Evolutionary conservation across 345 rosid species (phyloP).

Genomic region (Boechera divaricarpa): DNA sequence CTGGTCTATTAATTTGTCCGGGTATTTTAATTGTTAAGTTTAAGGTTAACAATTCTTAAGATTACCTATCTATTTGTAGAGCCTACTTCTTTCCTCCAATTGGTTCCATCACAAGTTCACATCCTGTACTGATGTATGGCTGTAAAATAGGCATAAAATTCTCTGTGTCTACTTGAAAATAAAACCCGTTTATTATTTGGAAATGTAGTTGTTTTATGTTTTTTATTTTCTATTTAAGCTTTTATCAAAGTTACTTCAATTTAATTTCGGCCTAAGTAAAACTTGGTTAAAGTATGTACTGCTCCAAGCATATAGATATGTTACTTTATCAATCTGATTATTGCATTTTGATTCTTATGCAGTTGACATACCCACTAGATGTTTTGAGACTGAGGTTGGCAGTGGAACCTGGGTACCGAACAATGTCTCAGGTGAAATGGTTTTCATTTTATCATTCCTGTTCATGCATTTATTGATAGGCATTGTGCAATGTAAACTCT

Average conservation of each 20-base stretch:
- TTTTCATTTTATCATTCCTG: constrained; percentile 9
- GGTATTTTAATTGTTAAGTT: not conserved
- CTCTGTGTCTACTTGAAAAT: not conserved
- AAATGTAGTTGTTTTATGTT: not conserved
- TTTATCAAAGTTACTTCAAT: not conserved
- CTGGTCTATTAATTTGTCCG: too few relatives aligned
- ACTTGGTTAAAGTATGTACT: constrained; percentile 6
- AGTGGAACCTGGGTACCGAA: constrained; percentile 84
- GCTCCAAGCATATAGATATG: constrained; percentile 3
- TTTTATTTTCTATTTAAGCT: not conserved
- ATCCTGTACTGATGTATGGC: constrained; percentile 1
- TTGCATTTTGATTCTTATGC: constrained; percentile 31
- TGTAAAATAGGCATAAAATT: not conserved
- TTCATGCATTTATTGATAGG: constrained; percentile 11
- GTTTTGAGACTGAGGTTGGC: constrained; percentile 90
- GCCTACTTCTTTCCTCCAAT: constrained; percentile 3
- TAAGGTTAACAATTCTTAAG: not conserved
- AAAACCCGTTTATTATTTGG: too few relatives aligned
- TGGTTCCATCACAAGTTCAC: not conserved
- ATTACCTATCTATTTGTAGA: not conserved
- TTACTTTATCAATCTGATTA: not conserved
- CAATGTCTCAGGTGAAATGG: constrained; percentile 80
- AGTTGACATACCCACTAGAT: constrained; percentile 97
- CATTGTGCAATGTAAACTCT: constrained; percentile 25
- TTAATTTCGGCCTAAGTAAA: not conserved